Evolutionary conservation across 306 rosid species (phyloP).

Genomic region (Pterocarpus macrocarpus): DNA sequence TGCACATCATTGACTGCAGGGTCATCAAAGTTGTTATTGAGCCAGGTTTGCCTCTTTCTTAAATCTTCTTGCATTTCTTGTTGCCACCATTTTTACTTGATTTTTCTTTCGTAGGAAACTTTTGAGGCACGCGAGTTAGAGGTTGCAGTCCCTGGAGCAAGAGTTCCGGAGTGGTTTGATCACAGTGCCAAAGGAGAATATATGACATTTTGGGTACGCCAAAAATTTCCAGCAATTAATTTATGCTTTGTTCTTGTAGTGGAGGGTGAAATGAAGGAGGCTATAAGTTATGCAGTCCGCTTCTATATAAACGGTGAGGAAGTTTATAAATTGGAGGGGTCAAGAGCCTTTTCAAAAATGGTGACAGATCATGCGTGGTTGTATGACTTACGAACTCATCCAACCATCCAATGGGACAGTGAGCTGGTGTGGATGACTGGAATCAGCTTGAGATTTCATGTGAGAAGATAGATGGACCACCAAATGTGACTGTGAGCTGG

Average conservation of each 20-base stretch:
- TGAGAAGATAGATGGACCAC: too few relatives aligned
- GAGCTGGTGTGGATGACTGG: slow-evolving; percentile 41
- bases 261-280: slow-evolving; percentile 26
- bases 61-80: not conserved
- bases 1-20: slow-evolving; percentile 51
- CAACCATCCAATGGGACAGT: not conserved
- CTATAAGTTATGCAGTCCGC: slow-evolving; percentile 23
- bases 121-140: slow-evolving; percentile 31
- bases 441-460: not conserved
- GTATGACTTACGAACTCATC: slow-evolving; percentile 35
- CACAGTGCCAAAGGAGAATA: slow-evolving; percentile 40
- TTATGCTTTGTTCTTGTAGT: slow-evolving; percentile 40
- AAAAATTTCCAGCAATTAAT: slow-evolving; percentile 39
- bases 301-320: slow-evolving; percentile 43
- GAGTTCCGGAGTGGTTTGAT: slow-evolving; percentile 49
- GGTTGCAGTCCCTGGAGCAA: slow-evolving; percentile 39
- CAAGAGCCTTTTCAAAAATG: slow-evolving; percentile 9
- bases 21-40: slow-evolving; percentile 41
- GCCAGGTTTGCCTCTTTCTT: slow-evolving; percentile 39
- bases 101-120: slow-evolving; percentile 33
- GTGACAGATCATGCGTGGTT: slow-evolving; percentile 40
- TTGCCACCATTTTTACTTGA: not conserved
- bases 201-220: slow-evolving; percentile 46
- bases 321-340: slow-evolving; percentile 40
- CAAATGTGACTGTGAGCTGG: too few relatives aligned